Conservation (phyloP, 257 asterid genomes). For the Capsicum rhomboideum region DNA sequence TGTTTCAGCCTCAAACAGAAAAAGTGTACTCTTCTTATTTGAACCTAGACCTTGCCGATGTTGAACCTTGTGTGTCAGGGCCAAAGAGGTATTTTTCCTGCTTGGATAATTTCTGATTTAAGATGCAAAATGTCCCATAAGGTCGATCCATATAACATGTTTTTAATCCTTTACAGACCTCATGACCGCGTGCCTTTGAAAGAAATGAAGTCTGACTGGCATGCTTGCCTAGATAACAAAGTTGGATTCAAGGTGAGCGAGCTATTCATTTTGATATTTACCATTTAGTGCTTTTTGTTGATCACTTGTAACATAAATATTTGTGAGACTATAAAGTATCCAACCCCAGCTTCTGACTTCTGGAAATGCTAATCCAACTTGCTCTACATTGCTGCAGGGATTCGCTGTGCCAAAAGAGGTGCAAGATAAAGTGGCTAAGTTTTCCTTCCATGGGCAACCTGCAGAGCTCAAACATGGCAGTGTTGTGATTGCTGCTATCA, state of each 20-base stretch:
- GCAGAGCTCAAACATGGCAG: slow-evolving; percentile 97
- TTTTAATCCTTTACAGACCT: slow-evolving; percentile 43
- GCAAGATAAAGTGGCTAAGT: slow-evolving; percentile 70
- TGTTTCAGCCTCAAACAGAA: slow-evolving; percentile 79
- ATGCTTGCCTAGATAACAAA: slow-evolving; percentile 80
- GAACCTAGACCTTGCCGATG: slow-evolving; percentile 59
- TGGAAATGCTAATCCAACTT: not conserved
- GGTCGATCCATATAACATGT: not conserved
- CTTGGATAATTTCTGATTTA: not conserved
- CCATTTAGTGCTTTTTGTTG: not conserved
- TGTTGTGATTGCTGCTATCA: slow-evolving; percentile 92
- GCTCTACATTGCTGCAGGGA: slow-evolving; percentile 39
- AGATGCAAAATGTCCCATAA: not conserved
- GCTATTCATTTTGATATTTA: not conserved
- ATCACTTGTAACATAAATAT: not conserved
- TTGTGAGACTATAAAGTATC: not conserved
- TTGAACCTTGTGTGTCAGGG: slow-evolving; percentile 87
- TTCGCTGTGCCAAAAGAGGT: slow-evolving; percentile 86
- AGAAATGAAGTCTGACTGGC: slow-evolving; percentile 95
- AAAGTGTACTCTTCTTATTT: slow-evolving; percentile 66
- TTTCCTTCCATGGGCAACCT: slow-evolving; percentile 74
- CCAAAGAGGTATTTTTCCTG: slow-evolving; percentile 61
- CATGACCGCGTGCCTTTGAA: slow-evolving; percentile 86
- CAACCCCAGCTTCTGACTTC: not conserved
- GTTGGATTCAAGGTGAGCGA: slow-evolving; percentile 84